Evolutionary conservation across 83 land plant genomes (phyloP).

Genomic region (Picea abies): DNA sequence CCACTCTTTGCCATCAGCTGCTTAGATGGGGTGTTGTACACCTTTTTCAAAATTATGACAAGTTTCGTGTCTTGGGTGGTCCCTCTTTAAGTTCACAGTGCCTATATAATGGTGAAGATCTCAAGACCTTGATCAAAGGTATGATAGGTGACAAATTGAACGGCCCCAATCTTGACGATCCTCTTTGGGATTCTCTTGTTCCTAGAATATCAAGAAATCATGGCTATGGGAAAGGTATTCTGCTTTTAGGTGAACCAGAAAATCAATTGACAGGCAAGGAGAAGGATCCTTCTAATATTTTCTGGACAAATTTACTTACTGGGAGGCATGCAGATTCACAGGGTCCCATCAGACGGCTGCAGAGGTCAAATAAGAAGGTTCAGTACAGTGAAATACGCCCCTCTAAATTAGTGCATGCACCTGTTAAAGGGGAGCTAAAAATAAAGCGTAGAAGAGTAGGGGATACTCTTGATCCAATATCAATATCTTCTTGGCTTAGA

Average conservation of each 20-base stretch:
- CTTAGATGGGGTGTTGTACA: conserved; percentile 66
- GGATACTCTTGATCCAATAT: conserved; percentile 10
- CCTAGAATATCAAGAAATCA: neutral
- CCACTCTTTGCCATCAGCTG: conserved; percentile 38
- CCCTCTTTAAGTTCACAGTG: neutral
- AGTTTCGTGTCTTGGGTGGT: conserved; percentile 21
- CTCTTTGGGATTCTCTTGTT: conserved; percentile 11
- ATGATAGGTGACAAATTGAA: neutral
- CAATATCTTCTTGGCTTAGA: conserved; percentile 8
- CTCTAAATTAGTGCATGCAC: neutral
- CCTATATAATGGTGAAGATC: neutral
- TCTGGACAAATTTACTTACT: conserved; percentile 1
- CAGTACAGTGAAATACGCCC: neutral
- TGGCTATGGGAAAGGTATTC: conserved; percentile 11
- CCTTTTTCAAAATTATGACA: conserved; percentile 35
- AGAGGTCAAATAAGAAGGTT: conserved; percentile 7
- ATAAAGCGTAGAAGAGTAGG: conserved; percentile 12
- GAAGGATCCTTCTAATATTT: conserved; percentile 4
- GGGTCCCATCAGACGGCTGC: neutral
- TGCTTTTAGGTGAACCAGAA: neutral
- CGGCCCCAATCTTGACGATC: neutral
- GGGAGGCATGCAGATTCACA: neutral
- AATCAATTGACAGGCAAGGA: conserved; percentile 1
- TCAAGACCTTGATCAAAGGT: neutral
- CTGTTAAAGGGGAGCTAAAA: neutral